Base-by-base conservation (phyloP, 2,329 filamentous ascomycete genomes). In the Penicillium frequentans region DNA sequence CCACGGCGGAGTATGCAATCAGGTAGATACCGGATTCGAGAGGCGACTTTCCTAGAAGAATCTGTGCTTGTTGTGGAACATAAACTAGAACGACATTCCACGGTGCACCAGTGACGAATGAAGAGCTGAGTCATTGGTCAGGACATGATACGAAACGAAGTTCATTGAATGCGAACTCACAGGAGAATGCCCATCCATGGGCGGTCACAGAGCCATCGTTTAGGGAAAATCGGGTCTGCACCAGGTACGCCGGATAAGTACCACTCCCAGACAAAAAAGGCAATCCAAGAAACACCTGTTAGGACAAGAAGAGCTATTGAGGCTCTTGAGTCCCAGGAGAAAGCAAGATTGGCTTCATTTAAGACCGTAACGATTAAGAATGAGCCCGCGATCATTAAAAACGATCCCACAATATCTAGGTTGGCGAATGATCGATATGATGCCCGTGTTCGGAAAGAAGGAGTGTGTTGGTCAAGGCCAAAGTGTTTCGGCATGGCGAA, bases 291-390 rank as follows among this genome's bases (percentile, higher is more conserved):
- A 31, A 73, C 69, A 5, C 58, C 63, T 1, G 60, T 54, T 1
- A 67, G 47, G 4, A 67, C 58, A 21, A 67, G 60, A 14, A 67
- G 63, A 6, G 60, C 60, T 39, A 82, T 73, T 5, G 73, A 58
- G 0, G 70, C 69, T 44, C 53, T 49, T 0, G 74, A 77, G 8
- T 59, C 65, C 80, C 80, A 83, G 3, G 74, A 61, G 50, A 77
- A 80, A 6, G 68, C 68, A 19, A 72, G 63, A 5, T 79, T 79
- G 6, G 68, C 79, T 59, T 80, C 72, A 47, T 82, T 75, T 14
- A 82, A 68, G 1, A 75, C 78, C 39, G 79, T 77, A 16, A 81
- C 74, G n/a, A 82, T 62, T 3, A 82, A 68, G 3, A 79, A 72
- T 0, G 78, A 79, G 3, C 73, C 73, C 0, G 71, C 72, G 7